Conservation (phyloP, 495 filamentous ascomycete species). For the Delitschia confertaspora region DNA sequence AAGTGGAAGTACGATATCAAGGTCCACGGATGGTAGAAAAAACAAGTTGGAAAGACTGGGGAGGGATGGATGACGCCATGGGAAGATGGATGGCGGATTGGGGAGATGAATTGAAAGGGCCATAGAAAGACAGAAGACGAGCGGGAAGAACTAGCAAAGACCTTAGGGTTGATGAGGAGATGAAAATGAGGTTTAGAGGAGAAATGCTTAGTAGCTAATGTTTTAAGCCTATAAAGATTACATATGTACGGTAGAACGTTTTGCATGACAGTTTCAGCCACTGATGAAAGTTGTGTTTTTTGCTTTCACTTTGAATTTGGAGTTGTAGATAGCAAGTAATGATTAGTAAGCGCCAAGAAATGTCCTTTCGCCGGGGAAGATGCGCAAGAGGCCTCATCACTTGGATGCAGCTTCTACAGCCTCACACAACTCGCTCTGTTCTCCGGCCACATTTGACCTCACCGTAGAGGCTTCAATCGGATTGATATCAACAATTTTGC, state of each 20-base stretch:
- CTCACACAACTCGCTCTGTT: not conserved
- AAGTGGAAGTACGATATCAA: conserved; percentile 34
- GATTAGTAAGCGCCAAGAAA: not conserved
- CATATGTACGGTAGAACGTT: not conserved
- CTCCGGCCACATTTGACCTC: not conserved
- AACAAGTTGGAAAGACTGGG: conserved; percentile 1
- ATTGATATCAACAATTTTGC: not conserved
- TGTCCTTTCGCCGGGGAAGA: too few species aligned
- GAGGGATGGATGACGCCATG: conserved; percentile 24
- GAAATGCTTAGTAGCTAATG: not conserved
- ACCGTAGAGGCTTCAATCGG: not conserved
- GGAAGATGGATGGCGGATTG: conserved; percentile 18
- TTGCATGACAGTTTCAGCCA: not conserved
- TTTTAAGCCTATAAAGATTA: not conserved
- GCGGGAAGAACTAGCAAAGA: not conserved
- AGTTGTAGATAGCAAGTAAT: not conserved
- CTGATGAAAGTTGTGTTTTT: not conserved
- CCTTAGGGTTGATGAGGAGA: not conserved
- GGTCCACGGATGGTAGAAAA: conserved; percentile 23
- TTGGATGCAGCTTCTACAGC: not conserved
- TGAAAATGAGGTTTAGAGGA: conserved; percentile 6
- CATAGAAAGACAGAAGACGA: conserved; percentile 4
- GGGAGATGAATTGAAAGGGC: conserved; percentile 4
- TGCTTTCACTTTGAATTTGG: not conserved
- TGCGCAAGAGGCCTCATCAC: too few species aligned